Evolutionary conservation across 2,329 filamentous ascomycete genomes (phyloP), one percentile per base, ranked within the genome.

Genomic region (Plectosphaerella cucumerina): DNA sequence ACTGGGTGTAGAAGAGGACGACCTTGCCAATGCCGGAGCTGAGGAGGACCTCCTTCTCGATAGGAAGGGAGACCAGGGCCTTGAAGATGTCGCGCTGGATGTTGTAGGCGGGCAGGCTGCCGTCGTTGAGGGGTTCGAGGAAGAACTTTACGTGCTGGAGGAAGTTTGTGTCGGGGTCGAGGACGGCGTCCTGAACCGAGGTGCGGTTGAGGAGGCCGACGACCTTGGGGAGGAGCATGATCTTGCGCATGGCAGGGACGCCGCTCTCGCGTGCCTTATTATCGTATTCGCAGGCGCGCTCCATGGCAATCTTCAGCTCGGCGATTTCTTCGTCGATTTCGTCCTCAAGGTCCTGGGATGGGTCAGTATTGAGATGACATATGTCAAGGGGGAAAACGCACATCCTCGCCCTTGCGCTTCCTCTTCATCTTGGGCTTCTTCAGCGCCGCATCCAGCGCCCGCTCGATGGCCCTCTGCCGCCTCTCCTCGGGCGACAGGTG

Each of bases 21-120:
- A 99, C 90, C 68, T 97, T 97, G 64, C 94, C 94, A 57, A 99
- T 94, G 18, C 93, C 92, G 60, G 90, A 96, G 58, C 91, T 92
- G 20, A 95, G 80, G 14, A 99, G 79, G 2, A 87, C 82, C 61
- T 97, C 94, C 65, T 97, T 97, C 65, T 91, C 89, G 58, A 97
- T 90, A 6, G 90, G 91, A 5, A 97, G 79, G 61, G 84, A 86
- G 17, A 80, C 81, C 35, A 99, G 77, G 21, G 90, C 87, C 22
- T 82, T 82, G 67, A 99, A 94, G 42, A 99, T 82, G 66, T 97
- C 92, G 55, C 92, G 90, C 73, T 99, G 94, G 59, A 99, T 97
- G 65, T 94, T 94, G 73, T 97, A 99, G 26, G 94, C 93, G 0
- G 94, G 94, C 47, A 99, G 80, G 54, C 90, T 93, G 51, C 93